Base-by-base conservation (phyloP, 495 filamentous ascomycete species). In the Talaromyces ruber region DNA sequence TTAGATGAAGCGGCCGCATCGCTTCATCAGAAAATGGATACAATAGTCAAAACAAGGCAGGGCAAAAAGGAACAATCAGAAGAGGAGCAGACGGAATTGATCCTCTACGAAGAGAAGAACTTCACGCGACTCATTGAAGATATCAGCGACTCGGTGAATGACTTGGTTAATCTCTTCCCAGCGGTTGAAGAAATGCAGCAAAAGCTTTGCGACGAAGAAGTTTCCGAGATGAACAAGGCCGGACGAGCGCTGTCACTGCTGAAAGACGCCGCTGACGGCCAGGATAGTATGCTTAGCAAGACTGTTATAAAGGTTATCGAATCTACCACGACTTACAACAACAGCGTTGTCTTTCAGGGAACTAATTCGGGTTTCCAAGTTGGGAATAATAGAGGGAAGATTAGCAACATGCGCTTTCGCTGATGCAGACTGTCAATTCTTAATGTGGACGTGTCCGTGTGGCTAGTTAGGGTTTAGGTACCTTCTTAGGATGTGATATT, bases 91-190 rank as follows among this genome's bases (percentile, higher is more conserved):
- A 29, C 56, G 7, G 60, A 59, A 25, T 60, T 61, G 62, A 64
- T 64, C 16, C 39, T 66, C 11, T 63, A 62, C 21, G 61, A 65
- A 43, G 56, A 63, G 50, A 67, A 60, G 55, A 58, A 30, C 12
- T 67, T 60, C 54, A 57, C 59, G 22, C 45, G 64, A 28, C 62
- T 73, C 0, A 68, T 71, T 30, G 68, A 70, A 51, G 70, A 73
- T 45, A 60, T 71, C 18, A 66, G 30, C 55, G 69, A 64, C 7
- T 57, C 67, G 29, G 66, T 68, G 30, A 51, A 65, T 43, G 62
- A 53, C 26, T 51, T 72, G 6, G 65, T 70, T 21, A 64, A 71
- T 47, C 65, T 72, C 6, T 72, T 71, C 55, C 69, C 65, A 16
- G 65, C 65, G 9, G 54, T 24, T 43, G 62, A 68, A 39, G 56